Evolutionary conservation across 2,329 filamentous ascomycete species (phyloP).

Genomic region (Penicillium concentricum): DNA sequence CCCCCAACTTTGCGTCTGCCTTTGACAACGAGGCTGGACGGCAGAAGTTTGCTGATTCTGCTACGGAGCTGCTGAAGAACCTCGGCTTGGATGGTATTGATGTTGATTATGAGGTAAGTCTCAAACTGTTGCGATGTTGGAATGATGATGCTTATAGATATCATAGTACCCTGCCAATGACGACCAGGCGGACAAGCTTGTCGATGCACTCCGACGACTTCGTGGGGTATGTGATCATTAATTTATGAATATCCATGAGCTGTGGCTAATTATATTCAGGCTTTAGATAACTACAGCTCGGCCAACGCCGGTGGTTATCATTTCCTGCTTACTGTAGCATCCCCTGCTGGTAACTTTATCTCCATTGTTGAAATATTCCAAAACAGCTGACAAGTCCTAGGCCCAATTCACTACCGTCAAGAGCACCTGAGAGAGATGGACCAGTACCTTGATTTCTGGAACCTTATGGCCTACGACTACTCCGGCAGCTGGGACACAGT

Average conservation of each 20-base stretch:
- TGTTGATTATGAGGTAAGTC: conserved; percentile 44
- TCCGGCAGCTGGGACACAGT: conserved; percentile 73
- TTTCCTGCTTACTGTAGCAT: conserved; percentile 49
- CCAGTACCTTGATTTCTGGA: conserved; percentile 52
- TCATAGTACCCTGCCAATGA: conserved; percentile 34
- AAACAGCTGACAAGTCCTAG: conserved; percentile 17
- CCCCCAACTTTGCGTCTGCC: conserved; percentile 70
- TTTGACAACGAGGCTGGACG: conserved; percentile 60
- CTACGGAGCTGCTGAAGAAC: conserved; percentile 72
- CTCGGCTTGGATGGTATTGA: conserved; percentile 62
- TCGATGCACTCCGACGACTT: conserved; percentile 34
- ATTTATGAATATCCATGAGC: too few relatives aligned
- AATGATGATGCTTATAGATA: background rate
- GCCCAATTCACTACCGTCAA: conserved; percentile 46
- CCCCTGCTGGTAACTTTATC: conserved; percentile 39
- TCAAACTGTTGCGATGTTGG: background rate
- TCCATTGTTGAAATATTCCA: background rate
- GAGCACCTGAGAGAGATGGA: conserved; percentile 48
- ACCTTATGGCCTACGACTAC: conserved; percentile 81
- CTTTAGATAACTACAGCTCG: conserved; percentile 44
- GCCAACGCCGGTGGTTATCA: conserved; percentile 40
- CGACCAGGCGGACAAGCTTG: conserved; percentile 36
- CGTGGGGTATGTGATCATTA: conserved; percentile 27
- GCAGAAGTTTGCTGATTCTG: conserved; percentile 63
- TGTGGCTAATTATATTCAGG: conserved; percentile 21